These are phyloP conservation scores for Diaporthe citri DNA, from an alignment of 2,329 filamentous ascomycete genomes.

Conservation along the genomic window DNA sequence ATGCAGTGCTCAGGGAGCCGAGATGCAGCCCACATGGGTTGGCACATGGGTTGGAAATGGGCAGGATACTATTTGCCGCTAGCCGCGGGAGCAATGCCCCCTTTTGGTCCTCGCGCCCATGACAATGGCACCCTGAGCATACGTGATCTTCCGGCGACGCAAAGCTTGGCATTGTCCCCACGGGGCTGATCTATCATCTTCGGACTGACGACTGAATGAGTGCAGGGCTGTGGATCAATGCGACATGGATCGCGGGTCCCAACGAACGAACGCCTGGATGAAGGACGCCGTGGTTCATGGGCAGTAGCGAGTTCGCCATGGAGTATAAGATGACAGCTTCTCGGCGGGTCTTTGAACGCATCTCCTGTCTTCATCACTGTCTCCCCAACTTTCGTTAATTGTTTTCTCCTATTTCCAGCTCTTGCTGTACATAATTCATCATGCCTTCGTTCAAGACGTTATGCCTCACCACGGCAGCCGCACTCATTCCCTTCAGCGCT, in stretches of 20 bases:
- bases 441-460: constrained; percentile 26
- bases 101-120: background rate
- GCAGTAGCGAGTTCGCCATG: background rate
- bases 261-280: background rate
- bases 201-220: background rate
- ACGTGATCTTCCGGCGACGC: constrained; percentile 3
- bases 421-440: background rate
- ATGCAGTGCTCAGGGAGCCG: constrained; percentile 23
- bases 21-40: constrained; percentile 20
- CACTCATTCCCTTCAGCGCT: background rate
- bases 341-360: background rate
- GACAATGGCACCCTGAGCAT: background rate
- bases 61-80: constrained; percentile 10
- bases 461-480: constrained; percentile 1
- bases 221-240: background rate
- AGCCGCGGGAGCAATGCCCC: background rate
- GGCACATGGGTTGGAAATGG: constrained; percentile 28
- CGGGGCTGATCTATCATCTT: constrained; percentile 26
- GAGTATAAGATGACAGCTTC: background rate
- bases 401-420: background rate
- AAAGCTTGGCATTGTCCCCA: constrained; percentile 29
- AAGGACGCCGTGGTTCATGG: background rate
- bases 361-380: background rate
- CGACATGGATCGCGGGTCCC: background rate
- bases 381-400: background rate